Conservation (phyloP, 805 yeast genomes). For the Lachancea meyersii region DNA sequence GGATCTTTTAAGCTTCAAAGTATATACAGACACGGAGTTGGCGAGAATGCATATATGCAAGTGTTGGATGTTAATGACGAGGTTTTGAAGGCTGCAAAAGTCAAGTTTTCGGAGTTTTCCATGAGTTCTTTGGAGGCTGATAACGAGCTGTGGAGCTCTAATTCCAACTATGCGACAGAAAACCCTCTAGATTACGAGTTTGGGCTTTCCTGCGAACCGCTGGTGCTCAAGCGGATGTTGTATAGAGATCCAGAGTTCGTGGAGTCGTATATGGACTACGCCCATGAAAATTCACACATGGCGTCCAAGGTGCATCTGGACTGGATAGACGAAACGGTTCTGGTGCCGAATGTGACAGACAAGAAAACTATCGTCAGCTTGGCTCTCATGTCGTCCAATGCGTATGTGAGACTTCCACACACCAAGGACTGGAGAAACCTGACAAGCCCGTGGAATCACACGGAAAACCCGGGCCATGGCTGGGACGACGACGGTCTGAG, state of each 20-base stretch:
- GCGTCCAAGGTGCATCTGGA: constrained; percentile 42
- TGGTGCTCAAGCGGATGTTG: constrained; percentile 34
- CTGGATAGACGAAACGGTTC: constrained; percentile 53
- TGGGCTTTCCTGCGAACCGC: constrained; percentile 10
- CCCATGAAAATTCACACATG: constrained; percentile 35
- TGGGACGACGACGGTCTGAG: constrained; percentile 84
- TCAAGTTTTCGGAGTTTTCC: constrained; percentile 11
- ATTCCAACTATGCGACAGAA: constrained; percentile 13
- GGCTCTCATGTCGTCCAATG: constrained; percentile 85
- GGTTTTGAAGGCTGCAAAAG: constrained; percentile 15
- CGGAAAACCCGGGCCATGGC: constrained; percentile 61
- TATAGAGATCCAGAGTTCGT: constrained; percentile 54
- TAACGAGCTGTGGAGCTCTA: constrained; percentile 21
- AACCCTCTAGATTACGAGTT: constrained; percentile 24
- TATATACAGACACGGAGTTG: constrained; percentile 12
- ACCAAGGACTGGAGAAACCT: constrained; percentile 87
- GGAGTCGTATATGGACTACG: constrained; percentile 58
- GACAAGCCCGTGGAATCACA: constrained; percentile 48
- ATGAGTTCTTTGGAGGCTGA: constrained; percentile 8
- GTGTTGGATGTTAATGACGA: constrained; percentile 18
- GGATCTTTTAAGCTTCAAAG: constrained; percentile 17
- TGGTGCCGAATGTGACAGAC: constrained; percentile 72
- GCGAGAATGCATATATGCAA: constrained; percentile 10
- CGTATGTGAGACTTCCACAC: constrained; percentile 72
- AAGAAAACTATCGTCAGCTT: constrained; percentile 63